Conservation (phyloP, 2,329 filamentous ascomycete genomes). For the Daldinia eschscholtzii region DNA sequence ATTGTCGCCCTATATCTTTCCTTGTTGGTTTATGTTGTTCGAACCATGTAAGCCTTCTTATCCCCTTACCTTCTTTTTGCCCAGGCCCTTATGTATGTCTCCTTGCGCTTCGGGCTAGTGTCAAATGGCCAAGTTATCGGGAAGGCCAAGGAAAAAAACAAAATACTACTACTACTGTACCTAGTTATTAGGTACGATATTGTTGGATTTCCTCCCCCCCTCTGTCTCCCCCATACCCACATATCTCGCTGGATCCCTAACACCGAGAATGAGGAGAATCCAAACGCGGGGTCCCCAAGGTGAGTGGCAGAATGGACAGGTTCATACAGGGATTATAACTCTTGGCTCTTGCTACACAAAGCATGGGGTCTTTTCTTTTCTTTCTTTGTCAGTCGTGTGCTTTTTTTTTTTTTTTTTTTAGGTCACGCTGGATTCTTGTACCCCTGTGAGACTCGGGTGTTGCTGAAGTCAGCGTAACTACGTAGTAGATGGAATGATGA, state of each 20-base stretch:
- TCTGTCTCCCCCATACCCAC: neutral
- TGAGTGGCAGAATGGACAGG: neutral
- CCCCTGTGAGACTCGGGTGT: neutral
- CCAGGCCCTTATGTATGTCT: constrained; percentile 8
- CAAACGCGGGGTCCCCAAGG: constrained; percentile 36
- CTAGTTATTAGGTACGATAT: neutral
- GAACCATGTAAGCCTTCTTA: neutral
- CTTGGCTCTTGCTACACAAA: constrained; percentile 4
- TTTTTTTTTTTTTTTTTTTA: constrained; percentile 15
- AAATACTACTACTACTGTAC: neutral
- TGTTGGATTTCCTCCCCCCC: neutral
- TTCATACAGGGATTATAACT: neutral
- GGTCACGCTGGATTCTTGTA: constrained; percentile 22
- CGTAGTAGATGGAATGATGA: constrained; percentile 1
- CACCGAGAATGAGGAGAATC: constrained; percentile 21
- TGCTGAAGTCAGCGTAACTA: neutral
- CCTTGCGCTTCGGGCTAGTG: constrained; percentile 23
- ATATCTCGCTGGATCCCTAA: constrained; percentile 16
- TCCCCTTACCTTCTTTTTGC: constrained; percentile 4
- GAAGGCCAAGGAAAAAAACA: constrained; percentile 17
- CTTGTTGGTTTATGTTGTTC: neutral
- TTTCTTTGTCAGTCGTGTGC: neutral
- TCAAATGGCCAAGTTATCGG: constrained; percentile 12
- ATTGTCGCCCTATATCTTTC: neutral
- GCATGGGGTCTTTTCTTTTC: neutral